A percentile compares a stretch with the other conserved stretches of the same genome.
Evolutionary conservation across 345 rosid species (phyloP).

Genomic region (Arabis hirsuta): DNA sequence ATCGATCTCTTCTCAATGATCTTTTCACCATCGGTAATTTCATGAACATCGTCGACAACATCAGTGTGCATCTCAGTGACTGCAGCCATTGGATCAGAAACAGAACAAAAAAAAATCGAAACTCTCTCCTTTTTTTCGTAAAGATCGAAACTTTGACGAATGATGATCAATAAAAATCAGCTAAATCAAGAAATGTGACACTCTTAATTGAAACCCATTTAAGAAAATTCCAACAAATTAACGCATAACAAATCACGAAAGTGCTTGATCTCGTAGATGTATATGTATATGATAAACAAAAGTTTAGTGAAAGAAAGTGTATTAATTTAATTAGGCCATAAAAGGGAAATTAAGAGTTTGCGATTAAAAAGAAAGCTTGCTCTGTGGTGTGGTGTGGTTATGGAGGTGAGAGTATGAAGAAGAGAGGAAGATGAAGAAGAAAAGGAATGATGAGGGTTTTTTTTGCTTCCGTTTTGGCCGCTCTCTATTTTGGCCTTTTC

Average conservation of each 20-base stretch:
- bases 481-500: conserved; percentile 45
- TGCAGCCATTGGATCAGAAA: conserved; percentile 63
- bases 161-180: not conserved
- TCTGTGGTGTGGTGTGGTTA: conserved; percentile 34
- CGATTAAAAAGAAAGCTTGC: conserved; percentile 6
- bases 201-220: conserved; percentile 32
- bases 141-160: conserved; percentile 12
- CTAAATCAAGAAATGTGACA: conserved; percentile 32
- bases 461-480: conserved; percentile 45
- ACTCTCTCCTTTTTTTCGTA: not conserved
- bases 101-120: not conserved
- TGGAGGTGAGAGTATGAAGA: conserved; percentile 36
- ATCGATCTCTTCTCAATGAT: conserved; percentile 38
- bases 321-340: not conserved
- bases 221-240: conserved; percentile 3
- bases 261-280: conserved; percentile 33
- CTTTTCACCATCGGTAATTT: conserved; percentile 38
- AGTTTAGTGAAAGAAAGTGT: conserved; percentile 11
- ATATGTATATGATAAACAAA: not conserved
- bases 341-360: not conserved
- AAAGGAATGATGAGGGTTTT: conserved; percentile 34
- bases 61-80: conserved; percentile 58
- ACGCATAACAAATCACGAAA: not conserved
- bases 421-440: conserved; percentile 36
- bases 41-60: conserved; percentile 48